These are phyloP conservation scores for Hypoxylon sp. DNA, from an alignment of 2,329 filamentous ascomycete genomes.

Conservation along the genomic window DNA sequence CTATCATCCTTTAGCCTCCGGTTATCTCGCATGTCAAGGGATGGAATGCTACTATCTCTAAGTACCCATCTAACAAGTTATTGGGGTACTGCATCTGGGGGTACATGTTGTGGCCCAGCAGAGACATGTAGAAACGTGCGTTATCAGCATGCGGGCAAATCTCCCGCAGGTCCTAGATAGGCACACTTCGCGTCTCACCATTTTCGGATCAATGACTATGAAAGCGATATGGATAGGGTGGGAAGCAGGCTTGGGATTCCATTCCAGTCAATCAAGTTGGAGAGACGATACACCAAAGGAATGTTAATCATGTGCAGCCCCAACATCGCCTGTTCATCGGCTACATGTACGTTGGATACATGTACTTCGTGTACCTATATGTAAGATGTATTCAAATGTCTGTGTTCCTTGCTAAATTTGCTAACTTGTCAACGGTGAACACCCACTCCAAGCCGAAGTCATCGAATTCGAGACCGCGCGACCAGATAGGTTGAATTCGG, in stretches of 20 bases:
- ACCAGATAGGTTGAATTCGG: constrained; percentile 25
- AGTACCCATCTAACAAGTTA: constrained; percentile 25
- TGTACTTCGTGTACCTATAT: constrained; percentile 42
- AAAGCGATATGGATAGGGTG: constrained; percentile 27
- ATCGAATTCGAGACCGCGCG: constrained; percentile 29
- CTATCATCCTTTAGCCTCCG: constrained; percentile 30
- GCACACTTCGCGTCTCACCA: constrained; percentile 32
- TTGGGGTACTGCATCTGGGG: constrained; percentile 27
- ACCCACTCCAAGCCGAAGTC: constrained; percentile 6
- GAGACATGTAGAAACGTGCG: constrained; percentile 31
- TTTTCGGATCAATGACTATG: constrained; percentile 32
- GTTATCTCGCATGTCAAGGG: constrained; percentile 41
- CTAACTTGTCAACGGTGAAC: constrained; percentile 11
- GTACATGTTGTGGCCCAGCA: constrained; percentile 29
- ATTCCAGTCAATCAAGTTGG: constrained; percentile 32
- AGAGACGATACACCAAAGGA: constrained; percentile 28
- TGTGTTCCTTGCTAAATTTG: constrained; percentile 29
- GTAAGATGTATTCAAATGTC: constrained; percentile 21
- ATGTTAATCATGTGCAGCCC: constrained; percentile 34
- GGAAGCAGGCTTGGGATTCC: constrained; percentile 24
- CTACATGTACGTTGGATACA: too few species aligned
- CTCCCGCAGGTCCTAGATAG: constrained; percentile 29
- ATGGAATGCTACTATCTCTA: constrained; percentile 43
- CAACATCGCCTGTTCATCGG: constrained; percentile 32
- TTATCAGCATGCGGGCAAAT: constrained; percentile 42